Evolutionary conservation across 2,329 filamentous ascomycete genomes (phyloP).

Genomic region (Aspergillus latus): DNA sequence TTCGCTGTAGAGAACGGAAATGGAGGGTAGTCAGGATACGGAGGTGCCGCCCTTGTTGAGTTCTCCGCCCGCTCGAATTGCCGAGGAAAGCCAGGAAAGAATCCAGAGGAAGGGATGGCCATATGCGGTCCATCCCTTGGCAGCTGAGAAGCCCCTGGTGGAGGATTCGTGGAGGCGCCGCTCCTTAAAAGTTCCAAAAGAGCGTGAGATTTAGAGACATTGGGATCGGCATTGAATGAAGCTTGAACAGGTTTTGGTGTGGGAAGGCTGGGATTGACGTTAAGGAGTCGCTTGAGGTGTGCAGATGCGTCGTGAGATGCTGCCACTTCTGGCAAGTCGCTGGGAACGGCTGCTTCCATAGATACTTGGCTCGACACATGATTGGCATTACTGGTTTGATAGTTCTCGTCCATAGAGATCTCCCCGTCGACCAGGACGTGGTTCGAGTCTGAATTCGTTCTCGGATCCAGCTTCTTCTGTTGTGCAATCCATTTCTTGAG

Average conservation of each 20-base stretch:
- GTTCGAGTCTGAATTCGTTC: conserved; percentile 44
- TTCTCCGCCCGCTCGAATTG: conserved; percentile 28
- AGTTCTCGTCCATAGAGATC: conserved; percentile 61
- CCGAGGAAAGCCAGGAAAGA: conserved; percentile 41
- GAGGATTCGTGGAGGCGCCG: conserved; percentile 33
- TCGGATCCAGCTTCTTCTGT: conserved; percentile 71
- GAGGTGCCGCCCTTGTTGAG: conserved; percentile 25
- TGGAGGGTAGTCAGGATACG: conserved; percentile 18
- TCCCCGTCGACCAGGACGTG: conserved; percentile 49
- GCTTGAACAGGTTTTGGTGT: conserved; percentile 17
- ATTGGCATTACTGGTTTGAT: conserved; percentile 21
- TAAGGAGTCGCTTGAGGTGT: conserved; percentile 53
- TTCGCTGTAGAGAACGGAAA: conserved; percentile 12
- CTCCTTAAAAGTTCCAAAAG: conserved; percentile 58
- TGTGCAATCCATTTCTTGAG: conserved; percentile 88
- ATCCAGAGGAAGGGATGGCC: conserved; percentile 54
- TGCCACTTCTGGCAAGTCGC: conserved; percentile 44
- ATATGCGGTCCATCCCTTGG: conserved; percentile 52
- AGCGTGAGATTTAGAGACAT: conserved; percentile 49
- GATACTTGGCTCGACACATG: conserved; percentile 22
- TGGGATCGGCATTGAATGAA: conserved; percentile 26
- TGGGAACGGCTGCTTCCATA: conserved; percentile 30
- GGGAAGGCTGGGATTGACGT: conserved; percentile 33
- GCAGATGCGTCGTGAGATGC: conserved; percentile 46
- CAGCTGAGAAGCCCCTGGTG: conserved; percentile 16